A percentile compares a stretch with the other conserved stretches of the same genome.
Evolutionary conservation across 2,329 filamentous ascomycete genomes (phyloP).

Genomic region (Aspergillus proliferans): DNA sequence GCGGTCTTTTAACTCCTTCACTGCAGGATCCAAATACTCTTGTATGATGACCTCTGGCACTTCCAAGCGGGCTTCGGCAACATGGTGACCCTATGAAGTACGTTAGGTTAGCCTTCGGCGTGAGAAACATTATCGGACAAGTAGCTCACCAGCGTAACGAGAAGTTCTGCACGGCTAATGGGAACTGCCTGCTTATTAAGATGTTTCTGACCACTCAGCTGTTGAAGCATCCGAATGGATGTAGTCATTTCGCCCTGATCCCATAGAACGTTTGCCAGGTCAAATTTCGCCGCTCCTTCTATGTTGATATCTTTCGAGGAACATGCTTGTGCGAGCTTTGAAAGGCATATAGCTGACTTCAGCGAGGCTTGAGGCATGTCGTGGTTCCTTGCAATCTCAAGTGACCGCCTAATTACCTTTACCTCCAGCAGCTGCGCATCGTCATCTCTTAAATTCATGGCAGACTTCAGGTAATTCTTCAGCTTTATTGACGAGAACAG

Average conservation of each 20-base stretch:
- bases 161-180: slow-evolving; percentile 68
- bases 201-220: slow-evolving; percentile 57
- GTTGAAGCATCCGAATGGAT: slow-evolving; percentile 82
- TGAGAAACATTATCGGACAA: not conserved
- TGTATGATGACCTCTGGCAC: slow-evolving; percentile 86
- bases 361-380: slow-evolving; percentile 79
- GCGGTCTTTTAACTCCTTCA: slow-evolving; percentile 69
- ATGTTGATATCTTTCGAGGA: slow-evolving; percentile 66
- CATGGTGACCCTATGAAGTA: slow-evolving; percentile 61
- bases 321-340: slow-evolving; percentile 66
- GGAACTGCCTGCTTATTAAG: slow-evolving; percentile 63
- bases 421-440: slow-evolving; percentile 68
- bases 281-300: slow-evolving; percentile 69
- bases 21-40: slow-evolving; percentile 75
- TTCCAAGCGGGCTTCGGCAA: slow-evolving; percentile 83
- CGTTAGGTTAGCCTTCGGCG: slow-evolving; percentile 9
- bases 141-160: slow-evolving; percentile 65
- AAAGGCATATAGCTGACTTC: slow-evolving; percentile 77
- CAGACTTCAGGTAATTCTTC: slow-evolving; percentile 56
- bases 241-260: slow-evolving; percentile 84
- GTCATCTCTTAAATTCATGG: slow-evolving; percentile 55
- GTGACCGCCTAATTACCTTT: slow-evolving; percentile 67
- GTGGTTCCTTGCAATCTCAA: slow-evolving; percentile 70
- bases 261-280: slow-evolving; percentile 87
- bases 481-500: slow-evolving; percentile 73